Conservation (phyloP, 176 grass and related monocot species). For the Carex kokanica region DNA sequence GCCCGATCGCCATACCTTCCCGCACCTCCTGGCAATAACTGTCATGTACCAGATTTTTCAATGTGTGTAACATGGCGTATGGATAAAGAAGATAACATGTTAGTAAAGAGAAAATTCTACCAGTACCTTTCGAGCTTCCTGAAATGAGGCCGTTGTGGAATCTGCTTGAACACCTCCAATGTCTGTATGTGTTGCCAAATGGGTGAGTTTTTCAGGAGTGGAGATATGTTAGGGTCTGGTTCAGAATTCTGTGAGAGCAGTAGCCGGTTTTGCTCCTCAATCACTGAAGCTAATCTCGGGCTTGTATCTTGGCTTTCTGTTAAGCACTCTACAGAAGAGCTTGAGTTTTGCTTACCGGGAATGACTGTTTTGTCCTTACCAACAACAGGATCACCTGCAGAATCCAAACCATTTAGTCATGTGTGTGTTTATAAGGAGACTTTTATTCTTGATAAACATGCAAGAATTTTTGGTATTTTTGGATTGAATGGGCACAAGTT, state of each 20-base stretch:
- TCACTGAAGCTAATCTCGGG: conserved; percentile 13
- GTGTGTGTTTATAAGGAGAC: background rate
- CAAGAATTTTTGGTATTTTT: background rate
- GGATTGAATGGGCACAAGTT: background rate
- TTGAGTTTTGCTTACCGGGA: background rate
- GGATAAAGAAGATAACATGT: background rate
- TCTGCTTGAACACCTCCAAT: conserved; percentile 12
- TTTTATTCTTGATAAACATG: background rate
- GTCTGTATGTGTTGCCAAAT: conserved; percentile 11
- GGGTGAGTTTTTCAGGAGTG: background rate
- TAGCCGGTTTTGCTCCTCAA: background rate
- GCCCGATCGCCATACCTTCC: conserved; percentile 57
- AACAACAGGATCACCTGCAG: background rate
- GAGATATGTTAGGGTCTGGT: background rate
- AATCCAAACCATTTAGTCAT: background rate
- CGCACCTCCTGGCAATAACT: conserved; percentile 12
- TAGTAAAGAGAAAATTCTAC: background rate
- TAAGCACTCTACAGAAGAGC: background rate
- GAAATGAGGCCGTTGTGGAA: conserved; percentile 10
- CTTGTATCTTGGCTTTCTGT: conserved; percentile 4
- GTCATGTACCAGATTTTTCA: conserved; percentile 3
- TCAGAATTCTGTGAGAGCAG: conserved; percentile 6
- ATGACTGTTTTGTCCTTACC: background rate
- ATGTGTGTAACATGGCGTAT: background rate
- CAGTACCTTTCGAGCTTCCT: conserved; percentile 3